Conservation (phyloP, 345 rosid species). For the Rhizophora mangle region DNA sequence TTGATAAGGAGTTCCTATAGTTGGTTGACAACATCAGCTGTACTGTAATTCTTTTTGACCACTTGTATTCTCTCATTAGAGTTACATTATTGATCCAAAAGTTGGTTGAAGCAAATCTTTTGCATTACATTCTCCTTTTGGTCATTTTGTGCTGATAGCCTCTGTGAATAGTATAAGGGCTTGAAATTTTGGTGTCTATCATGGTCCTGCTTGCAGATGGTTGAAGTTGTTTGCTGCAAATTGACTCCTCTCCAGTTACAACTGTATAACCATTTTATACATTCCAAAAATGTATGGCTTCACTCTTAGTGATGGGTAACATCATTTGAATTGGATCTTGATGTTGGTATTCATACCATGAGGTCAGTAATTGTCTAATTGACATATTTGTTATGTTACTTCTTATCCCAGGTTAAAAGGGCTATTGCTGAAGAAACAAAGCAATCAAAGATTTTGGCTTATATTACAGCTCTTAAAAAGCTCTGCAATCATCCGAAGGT, state of each 20-base stretch:
- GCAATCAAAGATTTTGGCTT: slow-evolving; percentile 89
- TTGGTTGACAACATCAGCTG: neutral
- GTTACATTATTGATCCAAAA: neutral
- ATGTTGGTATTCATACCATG: slow-evolving; percentile 1
- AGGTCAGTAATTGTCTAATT: neutral
- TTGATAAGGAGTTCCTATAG: neutral
- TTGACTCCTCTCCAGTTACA: slow-evolving; percentile 88
- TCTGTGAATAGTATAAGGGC: neutral
- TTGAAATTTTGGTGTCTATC: slow-evolving; percentile 1
- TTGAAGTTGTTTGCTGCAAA: slow-evolving; percentile 99
- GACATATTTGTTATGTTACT: slow-evolving; percentile 8
- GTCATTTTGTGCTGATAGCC: neutral
- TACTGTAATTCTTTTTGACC: neutral
- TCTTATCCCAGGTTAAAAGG: slow-evolving; percentile 62
- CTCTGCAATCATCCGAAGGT: slow-evolving; percentile 99
- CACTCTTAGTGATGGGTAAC: slow-evolving; percentile 13
- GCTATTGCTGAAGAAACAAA: slow-evolving; percentile 77
- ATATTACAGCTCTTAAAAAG: slow-evolving; percentile 98
- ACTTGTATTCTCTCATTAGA: neutral
- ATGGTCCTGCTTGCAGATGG: slow-evolving; percentile 52
- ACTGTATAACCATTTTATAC: slow-evolving; percentile 85
- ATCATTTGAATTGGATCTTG: neutral
- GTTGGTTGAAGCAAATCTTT: neutral
- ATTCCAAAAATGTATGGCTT: slow-evolving; percentile 82
- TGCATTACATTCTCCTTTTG: neutral